These are phyloP conservation scores for Boletus huronensis DNA, from an alignment of 768 basidiomycete genomes.

Conservation along the genomic window DNA sequence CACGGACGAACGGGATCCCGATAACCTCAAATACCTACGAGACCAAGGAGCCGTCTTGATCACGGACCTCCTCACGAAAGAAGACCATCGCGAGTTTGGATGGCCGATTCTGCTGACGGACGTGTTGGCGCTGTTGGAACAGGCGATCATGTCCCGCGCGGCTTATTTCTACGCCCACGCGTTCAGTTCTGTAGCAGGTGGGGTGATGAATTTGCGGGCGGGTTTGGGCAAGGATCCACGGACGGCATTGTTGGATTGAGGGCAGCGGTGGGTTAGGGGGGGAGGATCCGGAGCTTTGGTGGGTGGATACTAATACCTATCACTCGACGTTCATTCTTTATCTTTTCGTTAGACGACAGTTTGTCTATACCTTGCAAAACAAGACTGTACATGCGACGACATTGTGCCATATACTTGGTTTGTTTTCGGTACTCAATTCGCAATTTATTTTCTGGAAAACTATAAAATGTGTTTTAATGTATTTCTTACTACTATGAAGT, in stretches of 20 bases:
- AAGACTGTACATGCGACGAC: too few species aligned
- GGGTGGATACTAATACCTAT: too few species aligned
- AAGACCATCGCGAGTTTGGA: slow-evolving; percentile 37
- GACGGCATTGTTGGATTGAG: slow-evolving; percentile 37
- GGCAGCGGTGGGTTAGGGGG: background rate
- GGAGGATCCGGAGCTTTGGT: background rate
- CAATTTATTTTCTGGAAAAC: too few species aligned
- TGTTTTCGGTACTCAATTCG: too few species aligned
- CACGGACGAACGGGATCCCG: slow-evolving; percentile 42
- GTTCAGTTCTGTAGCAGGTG: slow-evolving; percentile 39
- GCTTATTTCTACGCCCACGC: slow-evolving; percentile 43
- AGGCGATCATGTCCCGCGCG: slow-evolving; percentile 35
- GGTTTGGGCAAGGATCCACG: slow-evolving; percentile 39
- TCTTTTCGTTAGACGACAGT: too few species aligned
- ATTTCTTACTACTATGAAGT: too few species aligned
- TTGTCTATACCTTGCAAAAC: background rate
- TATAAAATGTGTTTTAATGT: too few species aligned
- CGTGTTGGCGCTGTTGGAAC: slow-evolving; percentile 41
- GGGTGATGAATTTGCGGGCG: slow-evolving; percentile 40
- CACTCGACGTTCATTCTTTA: too few species aligned
- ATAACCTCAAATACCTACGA: slow-evolving; percentile 30
- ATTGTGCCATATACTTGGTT: too few species aligned
- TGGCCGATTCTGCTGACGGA: slow-evolving; percentile 45
- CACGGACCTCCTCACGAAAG: slow-evolving; percentile 39
- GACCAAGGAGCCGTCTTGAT: slow-evolving; percentile 39